Conservation (phyloP, 768 basidiomycete species). For the Hericium coralloides region DNA sequence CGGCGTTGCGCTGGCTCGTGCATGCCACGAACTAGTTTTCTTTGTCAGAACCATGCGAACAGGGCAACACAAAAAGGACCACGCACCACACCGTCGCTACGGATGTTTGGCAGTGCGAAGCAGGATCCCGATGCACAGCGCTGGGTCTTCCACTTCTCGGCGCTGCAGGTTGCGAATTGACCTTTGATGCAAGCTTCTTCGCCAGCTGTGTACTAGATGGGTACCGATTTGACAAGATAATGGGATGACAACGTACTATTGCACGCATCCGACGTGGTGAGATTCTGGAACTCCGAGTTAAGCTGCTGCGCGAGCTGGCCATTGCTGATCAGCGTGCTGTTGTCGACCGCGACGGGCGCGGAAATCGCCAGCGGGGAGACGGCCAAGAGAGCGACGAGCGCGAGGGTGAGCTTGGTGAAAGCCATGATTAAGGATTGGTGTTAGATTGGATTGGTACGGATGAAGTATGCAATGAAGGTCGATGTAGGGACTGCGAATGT, state of each 20-base stretch:
- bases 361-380: slow-evolving; percentile 21
- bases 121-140: slow-evolving; percentile 34
- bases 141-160: slow-evolving; percentile 31
- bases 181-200: slow-evolving; percentile 36
- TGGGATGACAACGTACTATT: slow-evolving; percentile 24
- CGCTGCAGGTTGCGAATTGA: slow-evolving; percentile 31
- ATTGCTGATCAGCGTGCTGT: slow-evolving; percentile 36
- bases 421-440: slow-evolving; percentile 15
- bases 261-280: slow-evolving; percentile 37
- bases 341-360: slow-evolving; percentile 29
- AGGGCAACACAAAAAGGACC: background rate
- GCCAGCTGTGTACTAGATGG: slow-evolving; percentile 23
- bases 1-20: slow-evolving; percentile 40
- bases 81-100: slow-evolving; percentile 37
- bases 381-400: slow-evolving; percentile 12
- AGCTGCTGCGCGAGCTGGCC: slow-evolving; percentile 41
- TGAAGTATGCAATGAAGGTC: slow-evolving; percentile 1
- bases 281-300: slow-evolving; percentile 35
- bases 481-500: background rate
- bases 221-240: background rate
- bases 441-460: background rate
- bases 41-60: background rate
- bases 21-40: slow-evolving; percentile 36
- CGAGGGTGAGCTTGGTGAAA: slow-evolving; percentile 15
- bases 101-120: slow-evolving; percentile 43